These are phyloP conservation scores for Corymbia citriodora DNA, from an alignment of 441 rosid genomes.

Conservation along the genomic window DNA sequence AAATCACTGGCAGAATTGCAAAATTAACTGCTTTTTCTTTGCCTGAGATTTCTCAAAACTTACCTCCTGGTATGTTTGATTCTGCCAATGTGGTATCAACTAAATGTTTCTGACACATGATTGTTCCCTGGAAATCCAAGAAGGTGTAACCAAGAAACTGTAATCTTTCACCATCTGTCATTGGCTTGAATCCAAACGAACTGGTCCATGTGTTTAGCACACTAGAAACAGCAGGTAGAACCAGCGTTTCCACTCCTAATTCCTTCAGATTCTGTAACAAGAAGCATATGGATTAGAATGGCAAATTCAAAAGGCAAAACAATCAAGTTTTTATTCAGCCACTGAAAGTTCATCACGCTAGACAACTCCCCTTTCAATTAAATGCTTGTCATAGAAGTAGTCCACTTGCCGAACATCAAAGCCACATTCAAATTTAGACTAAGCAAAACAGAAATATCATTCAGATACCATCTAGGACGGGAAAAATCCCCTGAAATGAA, in stretches of 20 bases:
- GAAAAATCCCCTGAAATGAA: neutral
- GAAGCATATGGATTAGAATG: neutral
- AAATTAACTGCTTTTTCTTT: neutral
- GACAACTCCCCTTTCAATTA: neutral
- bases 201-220: slow-evolving; percentile 63
- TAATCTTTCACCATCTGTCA: slow-evolving; percentile 42
- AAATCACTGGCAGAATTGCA: neutral
- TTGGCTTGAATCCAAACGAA: slow-evolving; percentile 71
- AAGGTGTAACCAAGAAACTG: slow-evolving; percentile 42
- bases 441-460: neutral
- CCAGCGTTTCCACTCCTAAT: slow-evolving; percentile 67
- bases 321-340: neutral
- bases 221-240: slow-evolving; percentile 74
- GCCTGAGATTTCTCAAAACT: neutral
- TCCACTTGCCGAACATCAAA: neutral
- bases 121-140: slow-evolving; percentile 67
- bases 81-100: slow-evolving; percentile 15
- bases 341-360: neutral
- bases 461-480: neutral
- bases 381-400: neutral
- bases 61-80: slow-evolving; percentile 30
- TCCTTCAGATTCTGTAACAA: slow-evolving; percentile 54
- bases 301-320: neutral
- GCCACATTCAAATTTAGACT: neutral
- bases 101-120: slow-evolving; percentile 62